phyloP scores from a whole-genome alignment of 192 early-diverging fungal species.

The Haplosporangium gracile region DNA sequence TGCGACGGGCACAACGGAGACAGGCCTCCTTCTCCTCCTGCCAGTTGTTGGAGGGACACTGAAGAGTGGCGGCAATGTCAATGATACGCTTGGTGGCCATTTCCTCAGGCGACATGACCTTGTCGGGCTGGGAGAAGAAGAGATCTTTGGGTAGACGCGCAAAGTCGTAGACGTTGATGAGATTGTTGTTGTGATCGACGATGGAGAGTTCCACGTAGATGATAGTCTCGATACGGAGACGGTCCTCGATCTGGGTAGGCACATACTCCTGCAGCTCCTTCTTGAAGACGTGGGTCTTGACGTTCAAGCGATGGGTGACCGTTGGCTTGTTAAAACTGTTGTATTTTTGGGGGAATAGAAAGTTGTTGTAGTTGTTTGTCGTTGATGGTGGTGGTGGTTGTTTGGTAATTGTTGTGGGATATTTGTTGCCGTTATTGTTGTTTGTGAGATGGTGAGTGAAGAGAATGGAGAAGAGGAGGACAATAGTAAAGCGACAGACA shows the following conservation, averaged over 20 bases:
- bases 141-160: constrained; percentile 52
- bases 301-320: constrained; percentile 43
- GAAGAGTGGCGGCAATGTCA: constrained; percentile 38
- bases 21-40: constrained; percentile 56
- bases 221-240: constrained; percentile 57
- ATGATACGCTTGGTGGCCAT: constrained; percentile 46
- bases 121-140: constrained; percentile 49
- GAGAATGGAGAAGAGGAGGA: background rate
- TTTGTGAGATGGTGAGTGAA: background rate
- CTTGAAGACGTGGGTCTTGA: constrained; percentile 56
- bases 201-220: constrained; percentile 57
- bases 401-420: background rate
- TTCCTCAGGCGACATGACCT: constrained; percentile 49
- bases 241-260: constrained; percentile 56
- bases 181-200: constrained; percentile 25
- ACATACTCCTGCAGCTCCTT: constrained; percentile 56
- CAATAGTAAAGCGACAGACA: background rate
- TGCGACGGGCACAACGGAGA: constrained; percentile 51
- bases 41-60: constrained; percentile 54
- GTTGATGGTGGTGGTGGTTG: background rate
- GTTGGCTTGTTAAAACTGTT: constrained; percentile 24
- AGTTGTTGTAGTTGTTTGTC: background rate
- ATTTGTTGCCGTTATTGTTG: background rate
- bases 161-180: constrained; percentile 41
- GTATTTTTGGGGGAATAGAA: background rate